These are phyloP conservation scores for Blastobotrys peoriensis DNA, from an alignment of 805 yeast genomes.

Conservation along the genomic window DNA sequence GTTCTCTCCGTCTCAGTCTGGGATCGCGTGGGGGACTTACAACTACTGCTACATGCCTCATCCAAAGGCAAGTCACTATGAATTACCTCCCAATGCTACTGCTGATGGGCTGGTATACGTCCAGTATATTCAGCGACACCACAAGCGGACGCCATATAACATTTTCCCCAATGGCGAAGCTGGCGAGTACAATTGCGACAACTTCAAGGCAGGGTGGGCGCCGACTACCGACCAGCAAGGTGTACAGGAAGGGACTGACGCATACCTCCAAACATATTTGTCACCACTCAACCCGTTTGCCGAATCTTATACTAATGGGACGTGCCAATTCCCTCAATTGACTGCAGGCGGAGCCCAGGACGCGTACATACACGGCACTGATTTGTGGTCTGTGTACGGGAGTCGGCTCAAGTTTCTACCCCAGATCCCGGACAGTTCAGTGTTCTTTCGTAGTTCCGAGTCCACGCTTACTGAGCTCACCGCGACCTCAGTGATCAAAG, in stretches of 20 bases:
- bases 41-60: slow-evolving; percentile 44
- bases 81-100: slow-evolving; percentile 13
- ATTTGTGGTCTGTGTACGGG: slow-evolving; percentile 35
- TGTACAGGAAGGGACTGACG: slow-evolving; percentile 7
- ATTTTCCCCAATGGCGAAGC: slow-evolving; percentile 30
- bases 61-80: slow-evolving; percentile 31
- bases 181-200: slow-evolving; percentile 27
- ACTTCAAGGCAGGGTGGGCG: slow-evolving; percentile 24
- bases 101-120: slow-evolving; percentile 29
- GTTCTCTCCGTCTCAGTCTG: not conserved
- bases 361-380: slow-evolving; percentile 36
- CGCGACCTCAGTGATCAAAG: slow-evolving; percentile 34
- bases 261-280: slow-evolving; percentile 21
- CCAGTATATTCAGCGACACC: slow-evolving; percentile 40
- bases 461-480: slow-evolving; percentile 38
- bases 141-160: slow-evolving; percentile 40
- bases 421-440: slow-evolving; percentile 28
- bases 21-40: slow-evolving; percentile 27
- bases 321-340: slow-evolving; percentile 38
- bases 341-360: slow-evolving; percentile 38
- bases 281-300: slow-evolving; percentile 28
- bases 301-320: slow-evolving; percentile 26
- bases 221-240: slow-evolving; percentile 23
- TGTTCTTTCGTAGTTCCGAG: slow-evolving; percentile 35
- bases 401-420: slow-evolving; percentile 33